Evolutionary conservation across 805 yeast genomes (phyloP), one percentile per base, ranked within the genome.

Genomic region (Schizosaccharomyces osmophilus): DNA sequence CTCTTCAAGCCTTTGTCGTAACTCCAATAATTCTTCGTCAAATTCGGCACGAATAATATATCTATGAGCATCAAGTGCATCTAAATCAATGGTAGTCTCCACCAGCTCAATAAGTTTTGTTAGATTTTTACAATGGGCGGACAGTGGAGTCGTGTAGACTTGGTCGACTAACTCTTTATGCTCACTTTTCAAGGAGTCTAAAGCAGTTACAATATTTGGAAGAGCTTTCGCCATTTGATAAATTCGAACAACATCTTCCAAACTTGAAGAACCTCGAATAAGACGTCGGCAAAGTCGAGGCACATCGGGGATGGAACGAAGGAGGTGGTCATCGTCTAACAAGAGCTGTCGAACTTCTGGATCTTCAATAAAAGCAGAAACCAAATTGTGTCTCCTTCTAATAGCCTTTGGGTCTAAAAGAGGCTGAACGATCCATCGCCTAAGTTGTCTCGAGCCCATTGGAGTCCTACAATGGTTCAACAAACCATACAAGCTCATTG

Each of bases 371-470:
- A 93, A 72, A 63, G 79, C 77, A 32, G 81, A 84, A n/a, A 90
- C 95, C 60, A 93, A 73, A 6, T 74, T 70, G 65, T 86, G 96
- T 60, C 99, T 77, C 55, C 81, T 75, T 48, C 73, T 70, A 48
- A 93, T 88, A 60, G 76, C 80, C 0, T 66, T 68, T 11, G 77
- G 68, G 65, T 81, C 81, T 61, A 95, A 82, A 59, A 93, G 76
- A 0, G 99, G 99, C 71, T 93, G 98, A 68, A 90, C 93, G 64
- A 93, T 76, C 98, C 98, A 93, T 68, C 87, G 95, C 17, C 93
- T 82, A 31, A 93, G 77, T 60, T 89, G 72, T 65, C 97, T 78
- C 1, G 90, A 75, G 6, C 99, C 99, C n/a, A 93, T 87, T 1
- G 81, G 77, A 3, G 95, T 84, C 67, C 85, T 87, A 74, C 97